Percentiles rank a stretch among this genome's conserved stretches.
phyloP scores from a whole-genome alignment of 176 grass and related monocot species.

The Carex pumila region DNA sequence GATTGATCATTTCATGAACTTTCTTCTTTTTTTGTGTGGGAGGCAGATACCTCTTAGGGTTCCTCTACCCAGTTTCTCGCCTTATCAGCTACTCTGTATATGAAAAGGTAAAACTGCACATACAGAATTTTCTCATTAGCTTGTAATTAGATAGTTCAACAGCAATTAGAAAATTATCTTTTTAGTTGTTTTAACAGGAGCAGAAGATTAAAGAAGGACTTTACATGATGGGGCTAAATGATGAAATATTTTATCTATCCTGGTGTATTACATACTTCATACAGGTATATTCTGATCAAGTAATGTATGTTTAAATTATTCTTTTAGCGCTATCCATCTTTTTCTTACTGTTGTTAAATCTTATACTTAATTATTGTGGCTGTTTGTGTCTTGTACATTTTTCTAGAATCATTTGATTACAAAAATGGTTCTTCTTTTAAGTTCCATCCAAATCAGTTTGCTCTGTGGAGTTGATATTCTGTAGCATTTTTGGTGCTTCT shows the following conservation, averaged over 20 bases:
- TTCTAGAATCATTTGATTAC: neutral
- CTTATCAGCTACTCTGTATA: conserved; percentile 41
- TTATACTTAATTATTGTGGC: neutral
- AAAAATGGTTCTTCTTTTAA: neutral
- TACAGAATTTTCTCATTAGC: neutral
- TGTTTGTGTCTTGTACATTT: neutral
- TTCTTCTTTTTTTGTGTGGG: neutral
- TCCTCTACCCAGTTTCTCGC: conserved; percentile 47
- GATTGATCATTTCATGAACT: neutral
- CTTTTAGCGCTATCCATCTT: neutral
- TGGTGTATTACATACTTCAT: conserved; percentile 44
- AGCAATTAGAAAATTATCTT: conserved; percentile 7
- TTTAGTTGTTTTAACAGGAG: conserved; percentile 24
- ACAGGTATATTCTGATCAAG: conserved; percentile 21
- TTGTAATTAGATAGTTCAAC: neutral
- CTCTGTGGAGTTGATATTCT: neutral
- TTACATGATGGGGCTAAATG: conserved; percentile 43
- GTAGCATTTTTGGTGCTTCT: neutral
- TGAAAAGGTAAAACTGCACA: conserved; percentile 24
- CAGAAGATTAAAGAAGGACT: conserved; percentile 55
- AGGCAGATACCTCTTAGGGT: conserved; percentile 41
- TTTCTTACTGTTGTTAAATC: neutral
- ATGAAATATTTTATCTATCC: conserved; percentile 48
- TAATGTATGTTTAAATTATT: neutral
- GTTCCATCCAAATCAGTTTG: neutral